These are phyloP conservation scores for Cutaneotrichosporon sp. DNA, from an alignment of 1,284 basidiomycete species.

Conservation along the genomic window DNA sequence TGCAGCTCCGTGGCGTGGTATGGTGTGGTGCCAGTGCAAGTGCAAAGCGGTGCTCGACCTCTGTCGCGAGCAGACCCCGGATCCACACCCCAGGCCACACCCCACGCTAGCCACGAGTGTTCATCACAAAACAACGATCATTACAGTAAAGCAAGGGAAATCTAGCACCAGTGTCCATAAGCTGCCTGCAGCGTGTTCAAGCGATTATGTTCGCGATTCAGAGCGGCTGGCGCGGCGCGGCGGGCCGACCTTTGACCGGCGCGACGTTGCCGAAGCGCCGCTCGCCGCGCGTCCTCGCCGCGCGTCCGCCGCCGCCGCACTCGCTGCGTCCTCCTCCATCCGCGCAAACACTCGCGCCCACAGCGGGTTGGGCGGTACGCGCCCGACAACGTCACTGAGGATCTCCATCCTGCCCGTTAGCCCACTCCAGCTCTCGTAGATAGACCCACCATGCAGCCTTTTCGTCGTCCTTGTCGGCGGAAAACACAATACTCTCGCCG, in stretches of 20 bases:
- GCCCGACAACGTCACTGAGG: conserved; percentile 70
- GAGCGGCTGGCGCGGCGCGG: not conserved
- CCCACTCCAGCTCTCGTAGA: not conserved
- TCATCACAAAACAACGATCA: too few relatives aligned
- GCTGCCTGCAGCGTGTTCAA: too few relatives aligned
- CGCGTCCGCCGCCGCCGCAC: too few relatives aligned
- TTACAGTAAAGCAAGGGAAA: too few relatives aligned
- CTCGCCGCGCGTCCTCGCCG: not conserved
- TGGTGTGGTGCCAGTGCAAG: too few relatives aligned
- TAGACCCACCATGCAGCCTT: conserved; percentile 73
- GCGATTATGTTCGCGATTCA: too few relatives aligned
- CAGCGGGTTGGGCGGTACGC: conserved; percentile 78
- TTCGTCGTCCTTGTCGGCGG: conserved; percentile 83
- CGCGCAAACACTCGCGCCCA: conserved; percentile 72
- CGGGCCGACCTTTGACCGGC: not conserved
- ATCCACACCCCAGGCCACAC: too few relatives aligned
- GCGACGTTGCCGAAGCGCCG: not conserved
- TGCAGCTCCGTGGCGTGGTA: too few relatives aligned
- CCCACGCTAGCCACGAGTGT: too few relatives aligned
- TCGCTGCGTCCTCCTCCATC: conserved; percentile 10
- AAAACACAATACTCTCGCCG: conserved; percentile 78
- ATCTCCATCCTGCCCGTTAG: conserved; percentile 64
- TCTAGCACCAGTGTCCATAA: too few relatives aligned
- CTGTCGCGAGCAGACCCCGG: too few relatives aligned
- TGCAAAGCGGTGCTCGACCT: too few relatives aligned